These are phyloP conservation scores for Kurtzmaniella quercitrusa DNA, from an alignment of 1,139 yeast species.

Conservation along the genomic window DNA sequence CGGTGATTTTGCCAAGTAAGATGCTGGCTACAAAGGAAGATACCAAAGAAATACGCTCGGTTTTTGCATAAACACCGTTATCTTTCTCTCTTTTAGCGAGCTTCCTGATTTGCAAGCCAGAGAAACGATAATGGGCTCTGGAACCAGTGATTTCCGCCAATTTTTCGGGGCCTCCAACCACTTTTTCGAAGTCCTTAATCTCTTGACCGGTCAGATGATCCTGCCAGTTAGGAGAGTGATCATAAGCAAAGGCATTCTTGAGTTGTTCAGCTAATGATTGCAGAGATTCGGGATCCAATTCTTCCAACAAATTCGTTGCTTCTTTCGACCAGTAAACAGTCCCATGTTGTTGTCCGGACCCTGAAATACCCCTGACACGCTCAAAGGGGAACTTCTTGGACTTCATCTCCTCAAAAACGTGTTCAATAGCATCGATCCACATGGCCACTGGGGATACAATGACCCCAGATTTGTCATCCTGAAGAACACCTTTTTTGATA, in stretches of 20 bases:
- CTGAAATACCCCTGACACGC: constrained; percentile 66
- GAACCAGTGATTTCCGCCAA: constrained; percentile 77
- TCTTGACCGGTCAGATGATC: constrained; percentile 83
- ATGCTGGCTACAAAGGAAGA: constrained; percentile 76
- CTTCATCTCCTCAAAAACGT: constrained; percentile 54
- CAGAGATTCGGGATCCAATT: constrained; percentile 16
- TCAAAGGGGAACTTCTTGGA: constrained; percentile 51
- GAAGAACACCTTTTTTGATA: constrained; percentile 67
- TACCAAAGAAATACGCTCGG: constrained; percentile 66
- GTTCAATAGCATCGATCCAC: constrained; percentile 86
- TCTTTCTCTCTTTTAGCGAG: constrained; percentile 44
- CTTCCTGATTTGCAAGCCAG: constrained; percentile 85
- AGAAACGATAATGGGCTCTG: constrained; percentile 83
- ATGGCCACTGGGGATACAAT: constrained; percentile 77
- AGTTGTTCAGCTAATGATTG: constrained; percentile 43
- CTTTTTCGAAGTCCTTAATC: constrained; percentile 55
- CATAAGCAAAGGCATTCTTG: constrained; percentile 51
- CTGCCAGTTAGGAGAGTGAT: constrained; percentile 88
- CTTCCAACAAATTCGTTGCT: constrained; percentile 37
- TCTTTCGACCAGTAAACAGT: constrained; percentile 71
- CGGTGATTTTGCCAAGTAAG: constrained; percentile 58
- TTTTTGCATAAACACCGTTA: constrained; percentile 47
- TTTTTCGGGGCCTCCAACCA: constrained; percentile 58
- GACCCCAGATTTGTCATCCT: constrained; percentile 48
- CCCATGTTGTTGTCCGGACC: constrained; percentile 93